Evolutionary conservation across 2,329 filamentous ascomycete genomes (phyloP).

Genomic region (Venturia effusa): DNA sequence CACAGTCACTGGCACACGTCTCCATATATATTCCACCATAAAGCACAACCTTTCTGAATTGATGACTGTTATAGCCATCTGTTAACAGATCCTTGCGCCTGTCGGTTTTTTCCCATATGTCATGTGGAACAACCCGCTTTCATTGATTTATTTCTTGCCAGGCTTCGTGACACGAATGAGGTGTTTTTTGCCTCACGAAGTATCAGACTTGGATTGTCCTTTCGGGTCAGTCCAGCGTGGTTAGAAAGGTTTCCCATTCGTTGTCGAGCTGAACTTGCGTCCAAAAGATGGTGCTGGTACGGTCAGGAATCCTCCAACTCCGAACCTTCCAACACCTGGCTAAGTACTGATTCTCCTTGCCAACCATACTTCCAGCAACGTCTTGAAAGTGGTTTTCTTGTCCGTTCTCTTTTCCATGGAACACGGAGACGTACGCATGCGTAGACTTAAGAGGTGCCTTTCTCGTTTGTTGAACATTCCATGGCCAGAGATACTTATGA

Average conservation of each 20-base stretch:
- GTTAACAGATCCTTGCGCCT: background rate
- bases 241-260: slow-evolving; percentile 2
- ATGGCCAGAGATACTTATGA: background rate
- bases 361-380: background rate
- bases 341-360: background rate
- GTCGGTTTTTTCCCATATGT: background rate
- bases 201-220: background rate
- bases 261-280: background rate
- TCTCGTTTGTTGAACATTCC: background rate
- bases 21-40: background rate
- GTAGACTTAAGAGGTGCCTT: background rate
- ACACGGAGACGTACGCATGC: slow-evolving; percentile 1
- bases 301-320: background rate
- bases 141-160: background rate
- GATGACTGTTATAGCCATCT: background rate
- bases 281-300: background rate
- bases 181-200: background rate
- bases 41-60: background rate
- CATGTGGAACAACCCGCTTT: background rate
- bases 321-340: background rate
- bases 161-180: background rate
- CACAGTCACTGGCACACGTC: background rate
- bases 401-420: background rate
- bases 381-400: background rate
- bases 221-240: background rate